Percentiles rank a stretch among this genome's conserved stretches.
Evolutionary conservation across 495 filamentous ascomycete genomes (phyloP).

Genomic region (Daldinia bambusicola): DNA sequence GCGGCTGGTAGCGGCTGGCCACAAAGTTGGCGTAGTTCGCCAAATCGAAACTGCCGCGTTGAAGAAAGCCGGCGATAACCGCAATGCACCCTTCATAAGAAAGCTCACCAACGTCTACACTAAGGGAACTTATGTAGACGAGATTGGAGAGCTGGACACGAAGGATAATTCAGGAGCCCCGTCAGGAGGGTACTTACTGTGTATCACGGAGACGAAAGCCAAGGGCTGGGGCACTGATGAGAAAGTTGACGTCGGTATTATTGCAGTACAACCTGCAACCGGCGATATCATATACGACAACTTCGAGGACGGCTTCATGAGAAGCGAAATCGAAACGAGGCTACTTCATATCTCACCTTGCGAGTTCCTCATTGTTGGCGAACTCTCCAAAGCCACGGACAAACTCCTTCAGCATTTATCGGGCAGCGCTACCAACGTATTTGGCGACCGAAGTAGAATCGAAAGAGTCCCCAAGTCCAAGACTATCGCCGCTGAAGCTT

Average conservation of each 20-base stretch:
- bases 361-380: slow-evolving; percentile 94
- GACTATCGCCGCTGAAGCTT: slow-evolving; percentile 82
- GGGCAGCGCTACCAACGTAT: slow-evolving; percentile 86
- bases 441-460: slow-evolving; percentile 88
- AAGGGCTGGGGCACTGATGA: slow-evolving; percentile 92
- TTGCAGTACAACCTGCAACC: slow-evolving; percentile 95
- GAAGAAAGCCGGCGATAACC: slow-evolving; percentile 95
- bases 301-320: slow-evolving; percentile 98
- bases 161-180: slow-evolving; percentile 64
- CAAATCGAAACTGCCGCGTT: slow-evolving; percentile 98
- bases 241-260: slow-evolving; percentile 89
- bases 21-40: slow-evolving; percentile 95
- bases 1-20: slow-evolving; percentile 87
- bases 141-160: slow-evolving; percentile 81
- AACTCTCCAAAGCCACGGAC: slow-evolving; percentile 90
- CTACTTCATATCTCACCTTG: slow-evolving; percentile 95
- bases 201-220: slow-evolving; percentile 86
- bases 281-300: slow-evolving; percentile 97
- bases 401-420: slow-evolving; percentile 92
- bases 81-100: slow-evolving; percentile 89
- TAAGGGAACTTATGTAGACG: slow-evolving; percentile 97
- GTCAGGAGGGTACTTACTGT: slow-evolving; percentile 89
- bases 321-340: slow-evolving; percentile 93
- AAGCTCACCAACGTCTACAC: slow-evolving; percentile 98
- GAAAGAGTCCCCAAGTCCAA: slow-evolving; percentile 81